Percentiles rank a stretch among this genome's conserved stretches.
phyloP scores from a whole-genome alignment of 1,284 basidiomycete genomes.

The Ceratobasidium sp. region DNA sequence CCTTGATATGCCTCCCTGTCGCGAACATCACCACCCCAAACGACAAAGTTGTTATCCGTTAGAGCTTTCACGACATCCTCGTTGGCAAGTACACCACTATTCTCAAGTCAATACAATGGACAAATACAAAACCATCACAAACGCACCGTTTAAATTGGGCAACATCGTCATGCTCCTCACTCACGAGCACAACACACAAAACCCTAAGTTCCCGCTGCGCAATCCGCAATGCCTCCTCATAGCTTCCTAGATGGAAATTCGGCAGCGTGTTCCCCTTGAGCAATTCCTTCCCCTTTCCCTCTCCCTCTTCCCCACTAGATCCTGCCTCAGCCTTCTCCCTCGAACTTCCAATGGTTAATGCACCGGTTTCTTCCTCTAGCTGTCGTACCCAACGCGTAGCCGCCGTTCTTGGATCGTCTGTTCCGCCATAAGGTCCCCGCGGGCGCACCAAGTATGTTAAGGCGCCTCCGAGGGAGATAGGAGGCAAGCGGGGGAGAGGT shows the following conservation, averaged over 20 bases:
- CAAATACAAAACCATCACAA: constrained; percentile 2
- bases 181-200: constrained; percentile 85
- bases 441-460: constrained; percentile 39
- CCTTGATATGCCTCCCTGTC: constrained; percentile 86
- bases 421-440: constrained; percentile 14
- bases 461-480: constrained; percentile 26
- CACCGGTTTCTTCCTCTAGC: constrained; percentile 83
- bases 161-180: constrained; percentile 90
- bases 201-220: constrained; percentile 80
- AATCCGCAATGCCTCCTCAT: constrained; percentile 78
- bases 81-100: constrained; percentile 80
- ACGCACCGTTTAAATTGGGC: constrained; percentile 82
- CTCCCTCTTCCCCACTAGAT: constrained; percentile 38
- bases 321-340: constrained; percentile 44
- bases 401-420: constrained; percentile 60
- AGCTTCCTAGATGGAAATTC: constrained; percentile 83
- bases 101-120: constrained; percentile 1
- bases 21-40: constrained; percentile 88
- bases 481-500: constrained; percentile 59
- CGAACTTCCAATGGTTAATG: constrained; percentile 63
- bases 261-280: constrained; percentile 62
- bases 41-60: constrained; percentile 74
- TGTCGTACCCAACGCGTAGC: constrained; percentile 78
- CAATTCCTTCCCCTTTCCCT: constrained; percentile 46
- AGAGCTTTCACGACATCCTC: constrained; percentile 72